Base-by-base conservation (phyloP, 495 filamentous ascomycete species). In the Oidiodendron maius region DNA sequence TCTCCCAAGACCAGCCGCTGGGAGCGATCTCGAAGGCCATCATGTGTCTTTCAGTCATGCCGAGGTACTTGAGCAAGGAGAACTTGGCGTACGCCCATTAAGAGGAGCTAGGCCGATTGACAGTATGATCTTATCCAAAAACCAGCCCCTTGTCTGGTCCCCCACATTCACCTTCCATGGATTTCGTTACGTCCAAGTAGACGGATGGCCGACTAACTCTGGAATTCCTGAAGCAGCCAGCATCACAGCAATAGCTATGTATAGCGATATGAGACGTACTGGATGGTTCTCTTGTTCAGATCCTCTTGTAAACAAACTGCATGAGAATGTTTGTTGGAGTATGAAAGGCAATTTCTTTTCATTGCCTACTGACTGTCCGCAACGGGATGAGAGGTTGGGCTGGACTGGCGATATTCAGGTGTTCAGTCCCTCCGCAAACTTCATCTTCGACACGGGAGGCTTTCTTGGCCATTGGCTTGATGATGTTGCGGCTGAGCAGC, bases 291-390 rank as follows among this genome's bases (percentile, higher is more conserved):
- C 63, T 15, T 76, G 70, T 41, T 77, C 72, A 3, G 50, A 79
- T 16, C 23, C 52, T 1, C 49, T 69, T 13, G 49, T 80, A 12
- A 80, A 75, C 35, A 58, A 70, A 45, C 61, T 80, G 1, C 68
- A 76, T 30, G 39, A 64, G 4, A 80, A 80, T 42, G 61, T 74
- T 3, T 40, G 62, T 21, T 77, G 75, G 76, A 64, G 67, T 5
- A 75, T 78, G 71, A 64, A 66, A 3, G 70, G 74, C 0, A 80
- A 79, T 40, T 80, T 80, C 40, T 60, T 80, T 42, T 63, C 57
- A n/a, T 58, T 79, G 0, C 76, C 75, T 1, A 80, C 71, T 0
- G 76, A 80, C 44, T 79, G 75, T 48, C 75, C 75, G 0, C 72
- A 76, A 46, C 65, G 76, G 26, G 76, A 80, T 40, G 76, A 80